Base-by-base conservation (phyloP, 345 rosid genomes). In the Dipteronia dyeriana region DNA sequence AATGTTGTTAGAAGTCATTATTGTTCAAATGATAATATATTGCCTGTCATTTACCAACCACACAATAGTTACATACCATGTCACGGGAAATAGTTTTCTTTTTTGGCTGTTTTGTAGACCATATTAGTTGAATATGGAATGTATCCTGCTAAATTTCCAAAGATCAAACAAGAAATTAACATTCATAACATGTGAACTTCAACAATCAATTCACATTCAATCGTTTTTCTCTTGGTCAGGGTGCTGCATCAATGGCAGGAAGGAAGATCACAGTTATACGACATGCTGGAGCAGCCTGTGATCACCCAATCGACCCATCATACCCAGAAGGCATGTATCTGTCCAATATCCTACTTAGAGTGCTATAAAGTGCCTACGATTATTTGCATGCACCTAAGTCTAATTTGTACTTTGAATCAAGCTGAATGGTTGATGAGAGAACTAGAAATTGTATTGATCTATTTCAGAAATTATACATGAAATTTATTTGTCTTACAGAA, bases 261-360 rank as follows among this genome's bases (percentile, higher is more conserved):
- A 89, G 86, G 85, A 93, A 85, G 76, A 88, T 91, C 79, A 90
- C 92, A 5, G 79, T 92, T 73, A 34, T 92, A 34, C 79, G 94
- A 66, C 90, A 86, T 77, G 90, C 90, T 0, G 91, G 98, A 43
- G 97, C 98, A 78, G 97, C 94, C 6, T 89, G 89, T 47, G 98
- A 95, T 78, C 99, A 95, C 73, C 97, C 99, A 22, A 80, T 90
- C 3, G 92, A 93, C 68, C 97, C 97, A 67, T 85, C 96, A 66
- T 93, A 93, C 77, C 99, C 90, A 1, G 96, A 93, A 87, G 96
- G 99, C 57, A 83, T 83, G 51, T 93, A 95, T 80, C 94, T 92
- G 43, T 87, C 96, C 2, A 92, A 90, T 34, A 2, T 85, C 79
- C 85, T 95, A 47, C 81, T 91, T 41, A 85, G 98, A 82, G 89